phyloP scores from a whole-genome alignment of 2,329 filamentous ascomycete genomes.

The Talaromyces sp. region DNA sequence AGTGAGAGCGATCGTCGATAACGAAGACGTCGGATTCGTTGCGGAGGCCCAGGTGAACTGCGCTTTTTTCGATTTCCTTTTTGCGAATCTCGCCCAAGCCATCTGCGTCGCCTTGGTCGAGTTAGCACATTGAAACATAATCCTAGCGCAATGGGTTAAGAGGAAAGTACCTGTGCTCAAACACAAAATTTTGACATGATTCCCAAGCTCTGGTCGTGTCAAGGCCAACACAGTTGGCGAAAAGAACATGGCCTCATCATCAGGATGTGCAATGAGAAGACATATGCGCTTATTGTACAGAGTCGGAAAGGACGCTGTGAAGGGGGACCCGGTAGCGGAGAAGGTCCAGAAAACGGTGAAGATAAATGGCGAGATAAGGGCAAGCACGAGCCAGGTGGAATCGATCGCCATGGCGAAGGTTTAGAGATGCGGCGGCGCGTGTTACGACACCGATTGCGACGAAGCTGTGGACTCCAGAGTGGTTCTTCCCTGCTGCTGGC shows the following conservation, averaged over 20 bases:
- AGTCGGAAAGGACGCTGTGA: slow-evolving; percentile 47
- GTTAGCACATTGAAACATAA: background rate
- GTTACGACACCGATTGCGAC: background rate
- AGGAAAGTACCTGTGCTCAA: slow-evolving; percentile 66
- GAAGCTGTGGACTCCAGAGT: background rate
- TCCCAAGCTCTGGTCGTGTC: slow-evolving; percentile 70
- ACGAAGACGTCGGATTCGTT: slow-evolving; percentile 75
- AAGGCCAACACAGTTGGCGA: slow-evolving; percentile 82
- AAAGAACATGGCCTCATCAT: slow-evolving; percentile 99
- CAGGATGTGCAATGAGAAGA: slow-evolving; percentile 91
- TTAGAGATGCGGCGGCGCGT: background rate
- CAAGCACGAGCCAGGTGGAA: slow-evolving; percentile 8
- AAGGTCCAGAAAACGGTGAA: slow-evolving; percentile 38
- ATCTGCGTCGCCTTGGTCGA: slow-evolving; percentile 66
- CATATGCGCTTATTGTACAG: slow-evolving; percentile 81
- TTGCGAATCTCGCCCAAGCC: slow-evolving; percentile 79
- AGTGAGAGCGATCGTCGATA: slow-evolving; percentile 68
- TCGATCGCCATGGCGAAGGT: slow-evolving; percentile 4
- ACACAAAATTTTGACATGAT: slow-evolving; percentile 92
- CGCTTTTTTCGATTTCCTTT: slow-evolving; percentile 78
- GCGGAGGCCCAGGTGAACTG: slow-evolving; percentile 67
- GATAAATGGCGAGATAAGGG: slow-evolving; percentile 6
- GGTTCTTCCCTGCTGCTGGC: background rate
- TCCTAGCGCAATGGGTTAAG: background rate
- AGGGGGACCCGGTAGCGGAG: slow-evolving; percentile 36